phyloP scores from a whole-genome alignment of 2,329 filamentous ascomycete species.

The Colletotrichum tofieldiae region DNA sequence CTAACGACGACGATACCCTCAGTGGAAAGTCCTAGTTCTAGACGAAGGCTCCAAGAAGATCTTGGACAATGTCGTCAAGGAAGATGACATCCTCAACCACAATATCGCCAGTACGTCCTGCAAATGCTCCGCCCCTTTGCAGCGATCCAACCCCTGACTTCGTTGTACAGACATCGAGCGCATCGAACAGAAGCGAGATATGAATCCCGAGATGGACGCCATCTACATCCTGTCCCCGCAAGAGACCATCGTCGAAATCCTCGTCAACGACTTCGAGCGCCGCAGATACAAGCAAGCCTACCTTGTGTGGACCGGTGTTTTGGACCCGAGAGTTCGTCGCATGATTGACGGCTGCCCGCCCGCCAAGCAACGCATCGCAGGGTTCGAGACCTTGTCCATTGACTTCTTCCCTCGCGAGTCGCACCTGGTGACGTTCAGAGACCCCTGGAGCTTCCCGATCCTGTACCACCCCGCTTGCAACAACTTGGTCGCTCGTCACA shows the following conservation, averaged over 20 bases:
- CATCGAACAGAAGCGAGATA: conserved; percentile 88
- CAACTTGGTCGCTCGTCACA: conserved; percentile 83
- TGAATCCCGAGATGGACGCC: conserved; percentile 92
- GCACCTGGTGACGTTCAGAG: conserved; percentile 90
- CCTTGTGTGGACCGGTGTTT: conserved; percentile 87
- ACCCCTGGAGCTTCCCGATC: conserved; percentile 95
- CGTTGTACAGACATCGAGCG: conserved; percentile 84
- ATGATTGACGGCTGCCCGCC: conserved; percentile 81
- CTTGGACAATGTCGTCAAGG: conserved; percentile 90
- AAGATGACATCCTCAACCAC: conserved; percentile 97
- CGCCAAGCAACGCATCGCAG: conserved; percentile 82
- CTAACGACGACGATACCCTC: conserved; percentile 31
- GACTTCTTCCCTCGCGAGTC: conserved; percentile 94
- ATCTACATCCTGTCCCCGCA: conserved; percentile 92
- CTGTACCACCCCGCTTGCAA: conserved; percentile 95
- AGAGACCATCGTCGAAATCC: conserved; percentile 90
- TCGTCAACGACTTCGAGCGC: conserved; percentile 92
- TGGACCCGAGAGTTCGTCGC: conserved; percentile 79
- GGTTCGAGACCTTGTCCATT: conserved; percentile 86
- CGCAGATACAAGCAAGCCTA: conserved; percentile 84
- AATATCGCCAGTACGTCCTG: conserved; percentile 88
- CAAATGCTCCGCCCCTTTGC: background rate
- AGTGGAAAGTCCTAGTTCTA: conserved; percentile 98
- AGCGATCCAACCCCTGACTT: conserved; percentile 40
- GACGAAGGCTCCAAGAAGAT: conserved; percentile 88